Evolutionary conservation across 2,329 filamentous ascomycete genomes (phyloP), one percentile per base, ranked within the genome.

Genomic region (Tolypocladium ovalisporum): DNA sequence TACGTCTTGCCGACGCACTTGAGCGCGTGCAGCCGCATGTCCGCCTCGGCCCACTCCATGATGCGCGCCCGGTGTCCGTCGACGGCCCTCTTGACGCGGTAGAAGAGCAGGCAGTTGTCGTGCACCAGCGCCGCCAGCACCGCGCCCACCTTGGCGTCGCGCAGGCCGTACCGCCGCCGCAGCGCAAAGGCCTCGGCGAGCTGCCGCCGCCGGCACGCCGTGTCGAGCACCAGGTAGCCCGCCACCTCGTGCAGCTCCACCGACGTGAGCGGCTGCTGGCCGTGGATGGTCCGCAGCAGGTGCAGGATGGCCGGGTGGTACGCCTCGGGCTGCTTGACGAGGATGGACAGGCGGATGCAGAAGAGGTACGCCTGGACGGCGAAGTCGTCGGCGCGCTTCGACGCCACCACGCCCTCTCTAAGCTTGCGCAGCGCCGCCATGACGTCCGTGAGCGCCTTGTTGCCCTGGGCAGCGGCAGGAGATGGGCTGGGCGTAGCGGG

Each of bases 281-380:
- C 76, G 64, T 95, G 88, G 60, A 97, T 85, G 9, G 75, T 74
- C 51, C 85, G 80, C 15, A 99, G 77, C 2, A 97, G 80, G 65
- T 96, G 85, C 42, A 88, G 80, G 27, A 97, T 82, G 1, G 93
- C 90, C 0, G 93, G 90, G 62, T 93, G 87, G 70, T 97, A 99
- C 1, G 91, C 91, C 64, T 96, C 90, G 64, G 87, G 88, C 64
- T 95, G 87, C 62, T 86, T 84, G 58, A 88, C 84, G 37, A 96
- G 81, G 61, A 99, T 86, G 29, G 89, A 86, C 32, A 92, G 79
- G 56, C 92, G 87, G 65, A 96, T 89, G 65, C 89, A 90, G 77
- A 97, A 97, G 61, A 96, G 84, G 73, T 97, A 96, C 19, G 86
- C 89, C 64, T 91, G 86, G n/a, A 88, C 84, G 1, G 93, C 86